phyloP scores from a whole-genome alignment of 2,329 filamentous ascomycete genomes.

The Colletotrichum sp. region DNA sequence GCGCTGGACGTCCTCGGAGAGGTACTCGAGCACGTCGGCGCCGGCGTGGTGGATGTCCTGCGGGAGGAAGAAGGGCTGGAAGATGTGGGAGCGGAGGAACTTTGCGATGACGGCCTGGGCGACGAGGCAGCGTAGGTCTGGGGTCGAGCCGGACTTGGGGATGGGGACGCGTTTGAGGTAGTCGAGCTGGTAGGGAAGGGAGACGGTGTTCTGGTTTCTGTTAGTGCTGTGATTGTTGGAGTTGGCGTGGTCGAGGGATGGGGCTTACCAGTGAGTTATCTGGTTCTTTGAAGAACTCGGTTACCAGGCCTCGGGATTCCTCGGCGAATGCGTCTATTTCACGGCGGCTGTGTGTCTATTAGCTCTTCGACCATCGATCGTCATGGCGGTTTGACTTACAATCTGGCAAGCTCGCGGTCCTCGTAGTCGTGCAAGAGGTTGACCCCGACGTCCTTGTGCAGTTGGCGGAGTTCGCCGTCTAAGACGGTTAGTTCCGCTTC shows the following conservation, averaged over 20 bases:
- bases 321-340: constrained; percentile 26
- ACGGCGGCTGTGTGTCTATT: constrained; percentile 22
- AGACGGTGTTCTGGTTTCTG: background rate
- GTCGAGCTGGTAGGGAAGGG: background rate
- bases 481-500: background rate
- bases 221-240: background rate
- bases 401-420: constrained; percentile 23
- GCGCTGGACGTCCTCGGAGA: constrained; percentile 28
- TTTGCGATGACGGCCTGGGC: constrained; percentile 31
- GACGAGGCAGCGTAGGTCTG: constrained; percentile 31
- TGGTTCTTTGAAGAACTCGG: constrained; percentile 30
- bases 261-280: constrained; percentile 27
- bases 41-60: constrained; percentile 21
- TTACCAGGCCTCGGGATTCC: constrained; percentile 28
- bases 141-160: constrained; percentile 23
- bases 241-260: background rate
- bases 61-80: constrained; percentile 32
- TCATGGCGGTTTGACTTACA: constrained; percentile 21
- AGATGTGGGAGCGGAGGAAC: constrained; percentile 28
- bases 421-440: constrained; percentile 24
- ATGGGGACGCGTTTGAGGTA: background rate
- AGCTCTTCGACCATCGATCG: background rate
- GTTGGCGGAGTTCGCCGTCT: background rate
- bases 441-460: constrained; percentile 19
- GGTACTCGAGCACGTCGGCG: constrained; percentile 25